Percentiles rank a stretch among this genome's conserved stretches.
Evolutionary conservation across 2,329 filamentous ascomycete genomes (phyloP).

Genomic region (Botrytis pseudocinerea): DNA sequence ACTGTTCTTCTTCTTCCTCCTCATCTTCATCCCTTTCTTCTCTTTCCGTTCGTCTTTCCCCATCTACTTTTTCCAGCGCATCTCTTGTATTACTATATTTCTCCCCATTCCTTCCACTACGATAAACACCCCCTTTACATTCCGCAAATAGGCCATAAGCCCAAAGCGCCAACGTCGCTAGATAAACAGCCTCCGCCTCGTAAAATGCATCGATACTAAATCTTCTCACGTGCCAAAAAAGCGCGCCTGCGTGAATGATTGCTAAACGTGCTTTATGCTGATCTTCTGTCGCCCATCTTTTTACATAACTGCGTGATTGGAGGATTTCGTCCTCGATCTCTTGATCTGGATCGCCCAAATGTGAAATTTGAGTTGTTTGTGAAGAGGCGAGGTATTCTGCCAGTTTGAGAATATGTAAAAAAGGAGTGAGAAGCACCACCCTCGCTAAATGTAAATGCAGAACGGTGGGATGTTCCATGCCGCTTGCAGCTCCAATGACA

Average conservation of each 20-base stretch:
- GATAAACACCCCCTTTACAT: neutral
- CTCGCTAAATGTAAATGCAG: conserved; percentile 35
- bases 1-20: conserved; percentile 23
- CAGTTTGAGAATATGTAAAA: conserved; percentile 32
- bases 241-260: conserved; percentile 54
- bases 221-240: conserved; percentile 54
- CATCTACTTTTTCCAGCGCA: neutral
- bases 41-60: neutral
- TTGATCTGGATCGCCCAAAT: neutral
- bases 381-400: conserved; percentile 24
- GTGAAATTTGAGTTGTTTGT: neutral
- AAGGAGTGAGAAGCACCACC: conserved; percentile 46
- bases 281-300: conserved; percentile 52
- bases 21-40: neutral
- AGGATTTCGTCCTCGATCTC: conserved; percentile 33
- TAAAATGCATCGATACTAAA: conserved; percentile 51
- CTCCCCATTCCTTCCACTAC: neutral
- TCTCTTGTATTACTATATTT: too few species aligned
- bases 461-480: conserved; percentile 48
- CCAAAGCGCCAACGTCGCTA: conserved; percentile 51
- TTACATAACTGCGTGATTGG: conserved; percentile 40
- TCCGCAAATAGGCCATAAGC: conserved; percentile 42
- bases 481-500: conserved; percentile 43
- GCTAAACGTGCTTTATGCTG: conserved; percentile 58
- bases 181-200: conserved; percentile 48